A percentile compares a stretch with the other conserved stretches of the same genome.
Conservation (phyloP, 176 grass and related monocot genomes). For the Areca catechu region DNA sequence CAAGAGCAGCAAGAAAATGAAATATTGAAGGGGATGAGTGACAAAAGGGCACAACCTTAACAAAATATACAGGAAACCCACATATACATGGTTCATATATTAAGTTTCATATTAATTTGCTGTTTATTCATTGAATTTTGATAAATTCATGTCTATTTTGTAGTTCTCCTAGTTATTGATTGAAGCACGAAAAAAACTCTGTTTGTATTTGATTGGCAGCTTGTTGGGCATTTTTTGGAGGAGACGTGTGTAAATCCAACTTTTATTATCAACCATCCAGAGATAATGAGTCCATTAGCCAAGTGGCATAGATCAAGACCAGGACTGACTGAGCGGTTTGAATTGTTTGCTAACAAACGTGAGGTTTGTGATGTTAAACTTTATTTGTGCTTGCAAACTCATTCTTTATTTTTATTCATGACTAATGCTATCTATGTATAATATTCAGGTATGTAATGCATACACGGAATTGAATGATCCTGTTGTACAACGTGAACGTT, state of each 20-base stretch:
- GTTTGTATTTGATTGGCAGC: constrained; percentile 23
- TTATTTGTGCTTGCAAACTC: too few species aligned
- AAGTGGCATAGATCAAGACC: constrained; percentile 70
- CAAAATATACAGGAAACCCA: too few species aligned
- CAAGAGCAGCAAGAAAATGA: too few species aligned
- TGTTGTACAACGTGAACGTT: constrained; percentile 70
- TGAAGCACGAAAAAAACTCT: too few species aligned
- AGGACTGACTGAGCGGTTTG: constrained; percentile 81
- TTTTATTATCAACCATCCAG: constrained; percentile 92
- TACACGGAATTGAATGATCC: constrained; percentile 92
- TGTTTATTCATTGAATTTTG: too few species aligned
- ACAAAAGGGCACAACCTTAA: too few species aligned
- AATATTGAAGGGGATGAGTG: too few species aligned
- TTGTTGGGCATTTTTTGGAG: constrained; percentile 96
- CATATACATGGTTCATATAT: too few species aligned
- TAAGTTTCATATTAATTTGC: too few species aligned
- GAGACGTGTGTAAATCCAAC: constrained; percentile 84
- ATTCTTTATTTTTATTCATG: too few species aligned
- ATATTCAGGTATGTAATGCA: constrained; percentile 77
- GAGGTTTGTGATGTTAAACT: constrained; percentile 36
- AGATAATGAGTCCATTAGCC: constrained; percentile 99
- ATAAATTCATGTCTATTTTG: too few species aligned
- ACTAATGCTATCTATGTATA: constrained; percentile 23
- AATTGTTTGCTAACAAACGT: constrained; percentile 91
- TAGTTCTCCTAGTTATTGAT: too few species aligned